phyloP scores from a whole-genome alignment of 176 grass and related monocot species.

The Oryza meyeriana region DNA sequence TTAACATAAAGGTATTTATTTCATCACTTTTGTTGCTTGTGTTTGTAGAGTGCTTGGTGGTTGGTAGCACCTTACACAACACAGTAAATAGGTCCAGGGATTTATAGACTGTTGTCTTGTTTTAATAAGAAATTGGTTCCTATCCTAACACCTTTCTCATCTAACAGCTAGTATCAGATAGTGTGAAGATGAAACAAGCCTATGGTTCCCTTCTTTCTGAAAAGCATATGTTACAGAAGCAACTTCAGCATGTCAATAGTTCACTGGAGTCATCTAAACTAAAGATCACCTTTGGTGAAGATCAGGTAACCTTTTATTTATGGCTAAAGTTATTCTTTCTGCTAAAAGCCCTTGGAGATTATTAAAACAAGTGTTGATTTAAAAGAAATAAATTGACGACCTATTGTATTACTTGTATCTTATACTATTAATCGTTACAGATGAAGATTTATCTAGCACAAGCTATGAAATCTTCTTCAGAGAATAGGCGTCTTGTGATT shows the following conservation, averaged over 20 bases:
- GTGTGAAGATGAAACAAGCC: slow-evolving; percentile 93
- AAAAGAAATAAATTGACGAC: neutral
- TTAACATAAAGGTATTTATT: slow-evolving; percentile 95
- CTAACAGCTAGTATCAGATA: slow-evolving; percentile 87
- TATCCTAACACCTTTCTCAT: slow-evolving; percentile 40
- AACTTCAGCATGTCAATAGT: slow-evolving; percentile 73
- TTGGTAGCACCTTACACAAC: neutral
- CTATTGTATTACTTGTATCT: neutral
- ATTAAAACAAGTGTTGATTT: neutral
- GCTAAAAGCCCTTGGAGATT: neutral
- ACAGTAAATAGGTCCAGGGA: neutral
- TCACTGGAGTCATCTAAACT: slow-evolving; percentile 75
- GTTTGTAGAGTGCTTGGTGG: neutral
- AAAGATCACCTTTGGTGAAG: slow-evolving; percentile 71
- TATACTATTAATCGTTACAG: slow-evolving; percentile 37
- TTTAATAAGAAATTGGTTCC: neutral
- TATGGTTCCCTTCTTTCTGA: slow-evolving; percentile 77
- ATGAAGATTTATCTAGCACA: slow-evolving; percentile 70
- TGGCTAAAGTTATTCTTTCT: slow-evolving; percentile 8
- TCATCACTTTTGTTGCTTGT: neutral
- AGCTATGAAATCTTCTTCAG: slow-evolving; percentile 74
- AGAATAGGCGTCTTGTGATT: slow-evolving; percentile 67
- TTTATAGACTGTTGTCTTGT: neutral
- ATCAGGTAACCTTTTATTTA: slow-evolving; percentile 58
- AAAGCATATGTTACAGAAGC: slow-evolving; percentile 79